Evolutionary conservation across 78 protist genomes (phyloP), one percentile per base, ranked within the genome.

Genomic region (Emiliania huxleyi): DNA sequence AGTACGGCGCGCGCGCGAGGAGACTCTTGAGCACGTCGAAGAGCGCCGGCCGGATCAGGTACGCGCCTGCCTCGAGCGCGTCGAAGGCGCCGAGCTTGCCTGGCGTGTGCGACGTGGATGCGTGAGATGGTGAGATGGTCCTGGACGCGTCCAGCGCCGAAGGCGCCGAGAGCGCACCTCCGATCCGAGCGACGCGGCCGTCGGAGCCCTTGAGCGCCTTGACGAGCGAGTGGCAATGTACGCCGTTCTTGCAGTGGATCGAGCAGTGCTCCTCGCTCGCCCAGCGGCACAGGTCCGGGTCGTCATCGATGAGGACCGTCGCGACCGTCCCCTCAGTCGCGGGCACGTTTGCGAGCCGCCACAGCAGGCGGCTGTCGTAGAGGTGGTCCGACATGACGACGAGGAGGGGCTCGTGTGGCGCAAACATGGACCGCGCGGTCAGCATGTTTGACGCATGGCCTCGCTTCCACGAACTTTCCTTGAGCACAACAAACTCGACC

Each of bases 51-150:
- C 46, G 44, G 48, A 77, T 48, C n/a, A 40, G 46, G 85, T 77
- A 77, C n/a, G 46, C 46, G 23, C 85, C 85, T 4, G 85, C 85
- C 48, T 77, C 85, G 49, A 77, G 44, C 35, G 85, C 85, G 46
- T 77, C 85, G 85, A 77, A 77, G 46, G 19, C 1, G 48, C 46
- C 4, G 48, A 77, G 85, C 48, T 40, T 37, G 21, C 4, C n/a
- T n/a, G n/a, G n/a, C n/a, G n/a, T n/a, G n/a, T n/a, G n/a, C n/a
- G n/a, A n/a, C n/a, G n/a, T n/a, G n/a, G n/a, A n/a, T n/a, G n/a
- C n/a, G n/a, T n/a, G n/a, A n/a, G n/a, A n/a, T n/a, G n/a, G n/a
- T n/a, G n/a, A n/a, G n/a, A n/a, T n/a, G n/a, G n/a, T n/a, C n/a
- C n/a, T n/a, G n/a, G n/a, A n/a, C n/a, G n/a, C n/a, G n/a, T n/a